Evolutionary conservation across 1,284 basidiomycete genomes (phyloP).

Genomic region (Leccinum ambiguum): DNA sequence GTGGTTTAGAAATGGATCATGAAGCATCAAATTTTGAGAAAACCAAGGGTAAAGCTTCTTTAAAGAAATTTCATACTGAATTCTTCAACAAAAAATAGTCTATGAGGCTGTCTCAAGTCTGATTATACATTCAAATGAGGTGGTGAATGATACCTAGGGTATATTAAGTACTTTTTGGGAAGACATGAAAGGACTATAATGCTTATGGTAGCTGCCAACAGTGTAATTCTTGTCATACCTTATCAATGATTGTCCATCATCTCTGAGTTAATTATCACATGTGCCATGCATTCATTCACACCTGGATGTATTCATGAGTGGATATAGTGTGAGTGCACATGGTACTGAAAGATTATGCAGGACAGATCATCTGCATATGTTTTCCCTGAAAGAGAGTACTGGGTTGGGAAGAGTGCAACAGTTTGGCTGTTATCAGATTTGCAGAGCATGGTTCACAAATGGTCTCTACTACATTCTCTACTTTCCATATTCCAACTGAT

Average conservation of each 20-base stretch:
- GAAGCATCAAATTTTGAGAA: too few relatives aligned
- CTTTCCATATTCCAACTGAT: neutral
- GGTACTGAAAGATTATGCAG: neutral
- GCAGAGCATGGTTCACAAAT: neutral
- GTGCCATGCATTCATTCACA: neutral
- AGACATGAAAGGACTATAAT: neutral
- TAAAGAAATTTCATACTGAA: too few relatives aligned
- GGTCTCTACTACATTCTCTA: neutral
- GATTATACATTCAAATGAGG: too few relatives aligned
- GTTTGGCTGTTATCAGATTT: neutral
- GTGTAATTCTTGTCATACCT: neutral
- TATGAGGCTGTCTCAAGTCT: too few relatives aligned
- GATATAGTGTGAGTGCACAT: neutral
- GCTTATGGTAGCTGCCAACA: neutral
- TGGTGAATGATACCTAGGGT: too few relatives aligned
- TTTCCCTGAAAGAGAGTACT: conserved; percentile 23
- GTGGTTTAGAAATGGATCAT: too few relatives aligned
- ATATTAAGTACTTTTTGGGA: too few relatives aligned
- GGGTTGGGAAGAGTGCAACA: neutral
- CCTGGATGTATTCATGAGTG: neutral
- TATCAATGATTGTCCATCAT: neutral
- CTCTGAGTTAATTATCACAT: neutral
- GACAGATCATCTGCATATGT: conserved; percentile 17
- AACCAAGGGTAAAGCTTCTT: too few relatives aligned
- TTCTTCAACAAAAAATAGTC: too few relatives aligned